These are phyloP conservation scores for Vanderwaltozyma verrucispora DNA, from an alignment of 805 yeast species.

Conservation along the genomic window DNA sequence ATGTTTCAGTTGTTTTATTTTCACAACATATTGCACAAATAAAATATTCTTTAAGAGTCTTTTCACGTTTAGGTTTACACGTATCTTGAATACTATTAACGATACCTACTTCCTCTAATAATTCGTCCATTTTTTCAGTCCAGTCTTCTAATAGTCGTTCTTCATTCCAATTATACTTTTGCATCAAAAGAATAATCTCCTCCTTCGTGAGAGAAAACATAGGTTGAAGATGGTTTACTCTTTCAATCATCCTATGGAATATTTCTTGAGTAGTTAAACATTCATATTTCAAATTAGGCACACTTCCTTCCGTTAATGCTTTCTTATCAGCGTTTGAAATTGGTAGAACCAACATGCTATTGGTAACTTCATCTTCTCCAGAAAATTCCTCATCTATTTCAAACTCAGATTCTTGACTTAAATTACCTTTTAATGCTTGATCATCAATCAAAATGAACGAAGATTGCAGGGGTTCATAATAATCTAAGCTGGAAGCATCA, in stretches of 20 bases:
- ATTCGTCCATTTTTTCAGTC: constrained; percentile 34
- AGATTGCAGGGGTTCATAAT: background rate
- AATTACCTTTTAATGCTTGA: background rate
- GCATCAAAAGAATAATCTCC: constrained; percentile 35
- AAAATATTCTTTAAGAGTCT: constrained; percentile 21
- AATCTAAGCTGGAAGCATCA: constrained; percentile 2
- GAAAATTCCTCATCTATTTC: constrained; percentile 15
- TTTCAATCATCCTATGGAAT: constrained; percentile 20
- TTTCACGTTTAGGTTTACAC: background rate
- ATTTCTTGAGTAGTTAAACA: constrained; percentile 28
- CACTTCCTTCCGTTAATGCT: constrained; percentile 12
- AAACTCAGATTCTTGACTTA: constrained; percentile 14
- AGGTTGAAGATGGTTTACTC: constrained; percentile 22
- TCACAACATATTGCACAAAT: constrained; percentile 70
- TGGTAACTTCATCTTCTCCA: constrained; percentile 19
- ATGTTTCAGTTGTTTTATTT: constrained; percentile 32
- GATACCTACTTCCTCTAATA: constrained; percentile 30
- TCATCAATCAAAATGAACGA: background rate
- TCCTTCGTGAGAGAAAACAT: constrained; percentile 17
- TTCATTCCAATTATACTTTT: constrained; percentile 47
- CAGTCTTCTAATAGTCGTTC: constrained; percentile 47
- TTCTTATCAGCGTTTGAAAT: constrained; percentile 5
- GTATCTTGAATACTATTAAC: background rate
- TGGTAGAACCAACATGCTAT: constrained; percentile 11
- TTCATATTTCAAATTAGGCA: constrained; percentile 21